phyloP scores from a whole-genome alignment of 257 asterid species.

The Solanum sejunctum region DNA sequence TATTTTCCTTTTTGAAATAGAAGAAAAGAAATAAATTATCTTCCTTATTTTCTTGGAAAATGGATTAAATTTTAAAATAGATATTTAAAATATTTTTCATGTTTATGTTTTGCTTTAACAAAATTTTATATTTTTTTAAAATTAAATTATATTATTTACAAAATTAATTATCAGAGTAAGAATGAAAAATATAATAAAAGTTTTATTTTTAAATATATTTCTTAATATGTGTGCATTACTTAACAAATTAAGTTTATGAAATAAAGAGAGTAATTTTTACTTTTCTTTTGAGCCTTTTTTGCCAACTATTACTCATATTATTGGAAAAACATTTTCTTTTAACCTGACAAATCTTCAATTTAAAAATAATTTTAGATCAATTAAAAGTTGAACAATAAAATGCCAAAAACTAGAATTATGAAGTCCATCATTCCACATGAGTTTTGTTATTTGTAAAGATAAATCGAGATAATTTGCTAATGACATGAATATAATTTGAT shows the following conservation, averaged over 20 bases:
- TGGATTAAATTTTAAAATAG: background rate
- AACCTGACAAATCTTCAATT: background rate
- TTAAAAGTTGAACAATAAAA: background rate
- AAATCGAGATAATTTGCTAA: background rate
- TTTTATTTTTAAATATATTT: no score
- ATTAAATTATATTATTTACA: no score
- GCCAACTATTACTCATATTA: background rate
- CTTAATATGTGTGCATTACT: no score
- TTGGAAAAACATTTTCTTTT: background rate
- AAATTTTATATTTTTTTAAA: no score
- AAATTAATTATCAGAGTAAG: no score
- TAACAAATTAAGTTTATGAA: no score
- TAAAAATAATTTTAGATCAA: background rate
- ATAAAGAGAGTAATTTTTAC: background rate
- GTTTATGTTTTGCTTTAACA: no score
- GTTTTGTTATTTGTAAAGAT: background rate
- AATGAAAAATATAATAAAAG: no score
- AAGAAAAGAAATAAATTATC: background rate
- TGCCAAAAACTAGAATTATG: background rate
- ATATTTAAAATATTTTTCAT: no score
- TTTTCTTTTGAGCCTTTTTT: background rate
- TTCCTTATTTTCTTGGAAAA: background rate
- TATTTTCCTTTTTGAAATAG: background rate
- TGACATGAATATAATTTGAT: background rate
- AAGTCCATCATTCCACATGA: background rate